Percentiles rank a stretch among this genome's conserved stretches.
phyloP scores from a whole-genome alignment of 768 basidiomycete genomes.

The Kwoniella sp. region DNA sequence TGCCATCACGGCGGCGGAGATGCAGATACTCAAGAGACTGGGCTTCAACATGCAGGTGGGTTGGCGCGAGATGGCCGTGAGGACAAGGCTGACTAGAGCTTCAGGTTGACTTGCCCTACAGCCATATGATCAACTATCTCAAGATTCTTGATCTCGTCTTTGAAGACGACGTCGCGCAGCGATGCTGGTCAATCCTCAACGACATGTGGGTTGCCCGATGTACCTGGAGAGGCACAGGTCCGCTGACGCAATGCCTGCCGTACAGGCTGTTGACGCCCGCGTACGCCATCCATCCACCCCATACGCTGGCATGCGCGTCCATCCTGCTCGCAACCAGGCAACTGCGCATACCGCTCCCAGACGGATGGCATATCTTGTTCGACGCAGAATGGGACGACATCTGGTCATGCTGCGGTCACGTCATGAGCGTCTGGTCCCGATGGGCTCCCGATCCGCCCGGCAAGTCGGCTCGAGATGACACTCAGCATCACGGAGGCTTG shows the following conservation, averaged over 20 bases:
- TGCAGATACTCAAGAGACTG: conserved; percentile 93
- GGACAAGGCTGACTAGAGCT: not conserved
- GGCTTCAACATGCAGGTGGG: conserved; percentile 76
- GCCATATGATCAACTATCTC: conserved; percentile 90
- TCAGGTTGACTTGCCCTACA: conserved; percentile 86
- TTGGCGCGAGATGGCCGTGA: too few species aligned
- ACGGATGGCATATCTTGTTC: conserved; percentile 91
- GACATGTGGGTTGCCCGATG: conserved; percentile 67
- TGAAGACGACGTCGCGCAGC: conserved; percentile 64
- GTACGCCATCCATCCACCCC: conserved; percentile 81
- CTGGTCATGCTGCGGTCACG: conserved; percentile 74
- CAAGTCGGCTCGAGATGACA: too few species aligned
- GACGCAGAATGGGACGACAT: conserved; percentile 87
- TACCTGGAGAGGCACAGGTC: too few species aligned
- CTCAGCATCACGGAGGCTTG: not conserved
- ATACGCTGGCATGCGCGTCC: conserved; percentile 81
- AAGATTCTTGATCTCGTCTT: conserved; percentile 77
- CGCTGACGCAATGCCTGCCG: not conserved
- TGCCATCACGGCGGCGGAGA: conserved; percentile 85
- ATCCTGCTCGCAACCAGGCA: conserved; percentile 77
- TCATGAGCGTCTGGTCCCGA: conserved; percentile 67
- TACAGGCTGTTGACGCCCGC: conserved; percentile 84
- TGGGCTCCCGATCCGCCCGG: conserved; percentile 31
- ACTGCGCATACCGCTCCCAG: conserved; percentile 64
- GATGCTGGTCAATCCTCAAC: conserved; percentile 91